Percentiles rank a stretch among this genome's conserved stretches.
Conservation (phyloP, 805 yeast species). For the Metschnikowia rubicola region DNA sequence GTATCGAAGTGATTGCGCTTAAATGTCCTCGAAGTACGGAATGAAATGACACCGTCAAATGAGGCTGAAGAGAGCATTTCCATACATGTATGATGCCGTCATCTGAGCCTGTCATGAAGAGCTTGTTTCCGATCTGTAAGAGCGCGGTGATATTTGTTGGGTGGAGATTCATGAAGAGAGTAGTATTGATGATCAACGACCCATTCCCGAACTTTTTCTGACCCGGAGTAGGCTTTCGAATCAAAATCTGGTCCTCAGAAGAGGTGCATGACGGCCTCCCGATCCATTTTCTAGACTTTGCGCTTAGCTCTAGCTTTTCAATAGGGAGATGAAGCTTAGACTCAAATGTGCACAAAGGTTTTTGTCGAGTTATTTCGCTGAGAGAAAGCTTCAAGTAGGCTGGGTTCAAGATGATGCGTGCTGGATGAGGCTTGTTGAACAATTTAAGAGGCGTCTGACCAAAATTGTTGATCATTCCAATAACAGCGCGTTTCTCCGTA, state of each 20-base stretch:
- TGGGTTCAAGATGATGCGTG: slow-evolving; percentile 35
- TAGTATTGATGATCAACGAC: slow-evolving; percentile 39
- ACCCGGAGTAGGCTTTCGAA: slow-evolving; percentile 27
- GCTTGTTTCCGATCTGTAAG: slow-evolving; percentile 38
- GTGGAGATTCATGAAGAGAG: slow-evolving; percentile 43
- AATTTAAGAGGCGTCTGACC: slow-evolving; percentile 85
- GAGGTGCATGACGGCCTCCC: slow-evolving; percentile 43
- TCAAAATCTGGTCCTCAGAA: slow-evolving; percentile 35
- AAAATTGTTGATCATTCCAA: slow-evolving; percentile 85
- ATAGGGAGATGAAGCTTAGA: slow-evolving; percentile 41
- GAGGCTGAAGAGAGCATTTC: slow-evolving; percentile 37
- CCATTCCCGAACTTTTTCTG: slow-evolving; percentile 22
- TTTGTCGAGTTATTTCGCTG: neutral
- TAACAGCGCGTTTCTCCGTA: slow-evolving; percentile 68
- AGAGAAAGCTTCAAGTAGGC: slow-evolving; percentile 35
- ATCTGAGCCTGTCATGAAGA: slow-evolving; percentile 47
- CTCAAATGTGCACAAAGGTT: slow-evolving; percentile 34
- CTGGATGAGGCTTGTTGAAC: slow-evolving; percentile 65
- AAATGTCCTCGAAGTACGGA: slow-evolving; percentile 58
- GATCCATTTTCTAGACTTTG: slow-evolving; percentile 46
- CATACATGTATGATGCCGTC: slow-evolving; percentile 64
- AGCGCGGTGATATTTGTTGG: slow-evolving; percentile 36
- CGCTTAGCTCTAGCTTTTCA: slow-evolving; percentile 43
- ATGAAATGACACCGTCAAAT: slow-evolving; percentile 36
- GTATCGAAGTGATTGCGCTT: slow-evolving; percentile 42